These are phyloP conservation scores for Fusarium poae DNA, from an alignment of 2,329 filamentous ascomycete genomes.

Conservation along the genomic window DNA sequence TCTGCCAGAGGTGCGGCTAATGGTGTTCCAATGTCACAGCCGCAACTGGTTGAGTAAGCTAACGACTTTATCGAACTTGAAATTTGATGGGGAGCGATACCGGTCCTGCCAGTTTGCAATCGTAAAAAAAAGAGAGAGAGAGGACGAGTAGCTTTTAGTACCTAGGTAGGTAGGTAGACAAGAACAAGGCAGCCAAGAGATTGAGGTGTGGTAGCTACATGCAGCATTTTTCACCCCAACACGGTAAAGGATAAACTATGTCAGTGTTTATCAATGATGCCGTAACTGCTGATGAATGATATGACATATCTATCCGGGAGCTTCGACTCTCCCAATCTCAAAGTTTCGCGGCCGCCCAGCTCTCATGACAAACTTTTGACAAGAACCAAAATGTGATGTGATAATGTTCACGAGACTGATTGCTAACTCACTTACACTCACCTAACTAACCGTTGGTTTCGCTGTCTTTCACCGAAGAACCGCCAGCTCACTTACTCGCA, in stretches of 20 bases:
- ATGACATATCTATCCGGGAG: constrained; percentile 36
- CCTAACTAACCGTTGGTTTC: not conserved
- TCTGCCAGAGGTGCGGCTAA: constrained; percentile 31
- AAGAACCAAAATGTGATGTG: constrained; percentile 22
- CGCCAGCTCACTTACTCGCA: constrained; percentile 6
- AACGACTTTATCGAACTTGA: constrained; percentile 1
- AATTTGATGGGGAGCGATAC: constrained; percentile 9
- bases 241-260: constrained; percentile 31
- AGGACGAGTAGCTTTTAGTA: no score
- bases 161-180: no score
- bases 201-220: constrained; percentile 30
- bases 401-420: constrained; percentile 24
- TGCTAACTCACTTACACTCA: constrained; percentile 20
- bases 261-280: constrained; percentile 44
- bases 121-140: constrained; percentile 24
- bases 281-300: constrained; percentile 43
- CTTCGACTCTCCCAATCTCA: constrained; percentile 2
- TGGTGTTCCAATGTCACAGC: constrained; percentile 7
- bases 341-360: constrained; percentile 8
- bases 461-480: constrained; percentile 20
- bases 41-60: constrained; percentile 33
- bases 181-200: not conserved
- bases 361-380: constrained; percentile 8
- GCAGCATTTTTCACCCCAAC: constrained; percentile 30
- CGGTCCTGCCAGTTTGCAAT: not conserved